A percentile compares a stretch with the other conserved stretches of the same genome.
Evolutionary conservation across 352 stramenopile genomes (phyloP).

Genomic region (Nannochloropsis limnetica): DNA sequence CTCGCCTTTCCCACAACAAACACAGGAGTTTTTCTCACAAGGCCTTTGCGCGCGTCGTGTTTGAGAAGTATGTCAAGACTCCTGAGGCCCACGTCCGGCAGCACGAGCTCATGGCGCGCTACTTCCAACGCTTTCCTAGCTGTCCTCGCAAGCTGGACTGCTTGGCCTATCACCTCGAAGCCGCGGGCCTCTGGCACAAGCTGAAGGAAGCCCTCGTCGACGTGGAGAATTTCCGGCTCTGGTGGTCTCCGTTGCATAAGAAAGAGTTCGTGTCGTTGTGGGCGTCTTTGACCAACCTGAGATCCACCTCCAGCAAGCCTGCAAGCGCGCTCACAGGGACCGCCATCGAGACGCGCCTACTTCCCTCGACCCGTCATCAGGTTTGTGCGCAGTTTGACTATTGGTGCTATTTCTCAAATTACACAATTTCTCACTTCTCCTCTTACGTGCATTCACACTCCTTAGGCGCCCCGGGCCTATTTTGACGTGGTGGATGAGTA

Average conservation of each 20-base stretch:
- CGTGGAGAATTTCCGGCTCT: slow-evolving; percentile 56
- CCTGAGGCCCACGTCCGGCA: slow-evolving; percentile 50
- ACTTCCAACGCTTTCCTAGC: slow-evolving; percentile 53
- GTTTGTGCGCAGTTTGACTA: background rate
- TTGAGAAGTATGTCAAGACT: slow-evolving; percentile 55
- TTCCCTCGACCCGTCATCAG: background rate
- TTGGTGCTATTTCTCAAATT: background rate
- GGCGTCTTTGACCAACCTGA: slow-evolving; percentile 51
- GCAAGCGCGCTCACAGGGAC: background rate
- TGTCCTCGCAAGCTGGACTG: slow-evolving; percentile 54
- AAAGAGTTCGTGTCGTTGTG: slow-evolving; percentile 56
- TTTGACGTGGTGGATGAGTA: slow-evolving; percentile 59
- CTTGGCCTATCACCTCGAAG: slow-evolving; percentile 57
- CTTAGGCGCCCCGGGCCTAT: slow-evolving; percentile 43
- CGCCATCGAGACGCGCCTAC: background rate
- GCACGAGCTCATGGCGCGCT: slow-evolving; percentile 56
- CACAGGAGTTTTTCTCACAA: slow-evolving; percentile 55
- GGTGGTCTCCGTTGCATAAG: slow-evolving; percentile 56
- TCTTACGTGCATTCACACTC: background rate
- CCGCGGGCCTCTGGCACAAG: slow-evolving; percentile 54
- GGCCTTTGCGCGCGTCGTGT: slow-evolving; percentile 54
- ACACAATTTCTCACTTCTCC: background rate
- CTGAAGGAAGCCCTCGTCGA: slow-evolving; percentile 56
- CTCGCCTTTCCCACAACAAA: background rate
- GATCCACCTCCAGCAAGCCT: slow-evolving; percentile 28